Evolutionary conservation across 2,329 filamentous ascomycete genomes (phyloP).

Genomic region (Nigrospora osmanthi): DNA sequence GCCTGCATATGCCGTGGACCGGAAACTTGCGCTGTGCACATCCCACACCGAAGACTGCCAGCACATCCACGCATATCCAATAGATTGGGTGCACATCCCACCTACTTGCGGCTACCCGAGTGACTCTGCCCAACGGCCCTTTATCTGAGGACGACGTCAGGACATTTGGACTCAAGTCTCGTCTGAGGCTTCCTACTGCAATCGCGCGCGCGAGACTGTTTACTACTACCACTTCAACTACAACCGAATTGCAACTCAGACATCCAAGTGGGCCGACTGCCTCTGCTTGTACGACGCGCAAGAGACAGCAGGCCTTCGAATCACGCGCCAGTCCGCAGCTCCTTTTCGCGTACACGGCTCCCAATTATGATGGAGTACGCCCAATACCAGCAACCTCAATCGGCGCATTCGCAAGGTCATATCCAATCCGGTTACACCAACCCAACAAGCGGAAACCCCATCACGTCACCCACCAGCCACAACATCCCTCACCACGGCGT

Average conservation of each 20-base stretch:
- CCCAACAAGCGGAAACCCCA: constrained; percentile 46
- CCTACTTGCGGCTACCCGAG: constrained; percentile 36
- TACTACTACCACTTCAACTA: too few relatives aligned
- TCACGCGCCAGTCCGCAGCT: constrained; percentile 19
- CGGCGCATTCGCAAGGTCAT: constrained; percentile 50
- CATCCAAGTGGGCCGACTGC: constrained; percentile 13
- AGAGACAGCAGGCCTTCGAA: constrained; percentile 18
- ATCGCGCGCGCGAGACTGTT: too few relatives aligned
- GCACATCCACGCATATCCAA: constrained; percentile 54
- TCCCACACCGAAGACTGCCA: constrained; percentile 47
- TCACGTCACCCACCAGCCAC: constrained; percentile 67
- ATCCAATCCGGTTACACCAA: constrained; percentile 55
- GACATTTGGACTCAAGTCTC: neutral
- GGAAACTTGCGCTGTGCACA: constrained; percentile 44
- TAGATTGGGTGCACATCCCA: constrained; percentile 44
- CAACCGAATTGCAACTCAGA: constrained; percentile 7
- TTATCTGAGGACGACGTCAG: constrained; percentile 19
- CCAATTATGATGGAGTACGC: constrained; percentile 65
- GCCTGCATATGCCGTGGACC: constrained; percentile 50
- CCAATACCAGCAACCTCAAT: constrained; percentile 64
- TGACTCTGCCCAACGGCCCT: constrained; percentile 37
- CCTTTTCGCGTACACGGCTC: constrained; percentile 14
- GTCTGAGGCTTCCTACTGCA: too few relatives aligned
- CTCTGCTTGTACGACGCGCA: constrained; percentile 18
- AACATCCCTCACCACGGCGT: constrained; percentile 59